Conservation (phyloP, 2,329 filamentous ascomycete species). For the Paramyrothecium roridum region DNA sequence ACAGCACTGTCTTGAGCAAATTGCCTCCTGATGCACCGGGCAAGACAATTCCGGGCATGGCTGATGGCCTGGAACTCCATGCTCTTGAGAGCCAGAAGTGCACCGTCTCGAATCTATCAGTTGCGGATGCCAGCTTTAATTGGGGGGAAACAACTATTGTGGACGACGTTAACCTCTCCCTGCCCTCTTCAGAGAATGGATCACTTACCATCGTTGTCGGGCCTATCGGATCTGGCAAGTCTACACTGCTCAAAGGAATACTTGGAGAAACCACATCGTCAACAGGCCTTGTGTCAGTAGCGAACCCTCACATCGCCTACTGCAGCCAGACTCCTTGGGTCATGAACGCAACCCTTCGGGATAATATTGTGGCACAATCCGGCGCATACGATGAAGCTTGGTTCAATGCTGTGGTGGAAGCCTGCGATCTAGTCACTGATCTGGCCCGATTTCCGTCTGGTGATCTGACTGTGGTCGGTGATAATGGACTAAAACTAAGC, state of each 20-base stretch:
- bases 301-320: conserved; percentile 20
- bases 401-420: conserved; percentile 26
- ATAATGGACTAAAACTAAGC: conserved; percentile 28
- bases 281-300: conserved; percentile 16
- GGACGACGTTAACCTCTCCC: conserved; percentile 15
- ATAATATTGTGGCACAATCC: conserved; percentile 30
- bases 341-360: conserved; percentile 27
- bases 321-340: conserved; percentile 29
- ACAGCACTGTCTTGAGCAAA: not conserved
- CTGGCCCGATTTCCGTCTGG: conserved; percentile 17
- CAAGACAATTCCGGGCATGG: not conserved
- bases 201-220: conserved; percentile 25
- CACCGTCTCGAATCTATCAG: conserved; percentile 10
- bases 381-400: conserved; percentile 22
- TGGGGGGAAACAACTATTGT: conserved; percentile 22
- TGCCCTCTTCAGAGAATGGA: conserved; percentile 13
- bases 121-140: conserved; percentile 18
- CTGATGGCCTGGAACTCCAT: conserved; percentile 6
- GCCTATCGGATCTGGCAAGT: conserved; percentile 27
- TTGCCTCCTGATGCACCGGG: not conserved
- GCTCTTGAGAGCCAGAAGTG: too few relatives aligned
- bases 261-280: conserved; percentile 20
- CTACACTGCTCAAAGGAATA: conserved; percentile 24
- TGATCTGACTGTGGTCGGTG: conserved; percentile 21
- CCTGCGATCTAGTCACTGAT: conserved; percentile 30